Evolutionary conservation across 1,139 yeast species (phyloP).

Genomic region (Lodderomyces beijingensis): DNA sequence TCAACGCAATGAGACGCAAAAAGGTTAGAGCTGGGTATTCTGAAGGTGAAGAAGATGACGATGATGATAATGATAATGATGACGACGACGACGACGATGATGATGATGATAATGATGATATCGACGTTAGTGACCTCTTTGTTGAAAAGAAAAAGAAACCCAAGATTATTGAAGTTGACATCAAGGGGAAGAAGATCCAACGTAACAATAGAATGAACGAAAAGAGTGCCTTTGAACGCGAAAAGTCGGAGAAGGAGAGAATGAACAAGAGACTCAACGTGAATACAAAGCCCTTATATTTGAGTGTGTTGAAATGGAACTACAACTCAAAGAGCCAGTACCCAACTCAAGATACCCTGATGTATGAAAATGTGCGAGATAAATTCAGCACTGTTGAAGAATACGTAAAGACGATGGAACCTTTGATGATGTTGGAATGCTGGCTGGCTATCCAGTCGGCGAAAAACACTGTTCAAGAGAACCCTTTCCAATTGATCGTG

Average conservation of each 20-base stretch:
- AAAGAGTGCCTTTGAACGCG: conserved; percentile 24
- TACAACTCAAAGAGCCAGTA: conserved; percentile 53
- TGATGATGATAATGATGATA: conserved; percentile 31
- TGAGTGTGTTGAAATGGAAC: conserved; percentile 71
- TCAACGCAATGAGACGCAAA: conserved; percentile 24
- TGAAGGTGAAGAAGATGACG: conserved; percentile 35
- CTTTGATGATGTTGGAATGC: conserved; percentile 80
- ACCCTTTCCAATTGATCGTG: conserved; percentile 62
- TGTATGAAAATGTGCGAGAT: conserved; percentile 38
- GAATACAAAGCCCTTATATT: conserved; percentile 71
- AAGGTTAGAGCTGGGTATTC: too few relatives aligned
- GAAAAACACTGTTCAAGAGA: conserved; percentile 57
- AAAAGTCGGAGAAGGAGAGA: conserved; percentile 65
- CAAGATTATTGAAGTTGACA: conserved; percentile 37
- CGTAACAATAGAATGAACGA: conserved; percentile 10
- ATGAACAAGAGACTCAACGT: conserved; percentile 81
- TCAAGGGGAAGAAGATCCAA: conserved; percentile 31
- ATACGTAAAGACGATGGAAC: conserved; percentile 68
- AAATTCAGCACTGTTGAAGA: conserved; percentile 54
- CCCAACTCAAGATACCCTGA: conserved; percentile 48
- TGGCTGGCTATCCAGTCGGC: conserved; percentile 88
- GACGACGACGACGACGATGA: conserved; percentile 36
- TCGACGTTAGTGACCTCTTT: conserved; percentile 41
- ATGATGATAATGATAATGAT: conserved; percentile 32
- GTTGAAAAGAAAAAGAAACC: conserved; percentile 30